Conservation (phyloP, 1,284 basidiomycete species). For the Cryptococcus sp. region DNA sequence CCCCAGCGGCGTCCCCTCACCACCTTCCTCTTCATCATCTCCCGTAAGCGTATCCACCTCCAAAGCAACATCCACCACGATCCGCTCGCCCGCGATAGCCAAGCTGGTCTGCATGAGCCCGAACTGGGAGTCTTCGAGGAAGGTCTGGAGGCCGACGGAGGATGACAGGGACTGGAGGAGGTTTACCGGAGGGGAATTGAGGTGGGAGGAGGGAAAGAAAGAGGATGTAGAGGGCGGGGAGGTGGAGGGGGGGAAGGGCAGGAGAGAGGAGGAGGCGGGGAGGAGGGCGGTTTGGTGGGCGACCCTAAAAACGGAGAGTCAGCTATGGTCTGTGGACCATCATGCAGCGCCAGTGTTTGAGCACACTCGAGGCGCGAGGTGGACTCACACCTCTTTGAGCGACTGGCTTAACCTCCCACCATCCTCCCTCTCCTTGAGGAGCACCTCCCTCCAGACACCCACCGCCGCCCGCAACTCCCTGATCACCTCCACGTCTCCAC, state of each 20-base stretch:
- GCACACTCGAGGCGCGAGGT: too few species aligned
- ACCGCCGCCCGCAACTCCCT: conserved; percentile 8
- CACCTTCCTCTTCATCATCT: conserved; percentile 22
- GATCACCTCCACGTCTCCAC: conserved; percentile 11
- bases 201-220: neutral
- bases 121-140: conserved; percentile 46
- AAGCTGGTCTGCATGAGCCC: conserved; percentile 37
- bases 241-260: conserved; percentile 12
- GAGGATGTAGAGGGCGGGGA: neutral
- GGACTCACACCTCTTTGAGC: conserved; percentile 36
- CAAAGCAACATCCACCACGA: conserved; percentile 45
- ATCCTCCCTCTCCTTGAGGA: conserved; percentile 10
- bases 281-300: conserved; percentile 32
- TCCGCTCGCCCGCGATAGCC: conserved; percentile 39
- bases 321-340: neutral
- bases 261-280: conserved; percentile 20
- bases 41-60: conserved; percentile 29
- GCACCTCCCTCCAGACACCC: conserved; percentile 8
- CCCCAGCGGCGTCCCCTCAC: conserved; percentile 1
- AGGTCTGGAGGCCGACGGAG: conserved; percentile 34
- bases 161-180: conserved; percentile 32
- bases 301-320: conserved; percentile 18
- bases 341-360: conserved; percentile 7
- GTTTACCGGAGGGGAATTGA: too few species aligned
- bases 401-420: conserved; percentile 22